Conservation (phyloP, 768 basidiomycete genomes). For the Boletus rubroflammeus region DNA sequence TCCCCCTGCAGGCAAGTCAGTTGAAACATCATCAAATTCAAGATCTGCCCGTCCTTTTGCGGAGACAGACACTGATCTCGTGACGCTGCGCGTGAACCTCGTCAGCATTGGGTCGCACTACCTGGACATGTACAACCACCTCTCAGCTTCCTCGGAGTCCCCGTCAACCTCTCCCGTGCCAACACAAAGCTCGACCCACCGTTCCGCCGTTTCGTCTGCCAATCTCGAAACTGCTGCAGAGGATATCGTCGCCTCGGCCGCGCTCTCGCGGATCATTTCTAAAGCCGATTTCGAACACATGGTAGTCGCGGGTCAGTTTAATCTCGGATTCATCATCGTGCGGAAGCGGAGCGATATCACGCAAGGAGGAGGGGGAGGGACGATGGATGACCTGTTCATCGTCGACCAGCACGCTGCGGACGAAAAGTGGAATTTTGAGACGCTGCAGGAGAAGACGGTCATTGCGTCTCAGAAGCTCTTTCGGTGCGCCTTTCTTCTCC, state of each 20-base stretch:
- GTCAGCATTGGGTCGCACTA: slow-evolving; percentile 20
- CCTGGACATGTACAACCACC: slow-evolving; percentile 14
- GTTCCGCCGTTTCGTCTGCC: slow-evolving; percentile 24
- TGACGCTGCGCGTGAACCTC: slow-evolving; percentile 20
- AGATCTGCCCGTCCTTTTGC: not conserved
- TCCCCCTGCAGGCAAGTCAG: slow-evolving; percentile 11
- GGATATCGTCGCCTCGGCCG: slow-evolving; percentile 53
- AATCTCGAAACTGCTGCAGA: slow-evolving; percentile 43
- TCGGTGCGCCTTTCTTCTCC: slow-evolving; percentile 45
- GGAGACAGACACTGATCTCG: slow-evolving; percentile 4
- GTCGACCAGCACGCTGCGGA: slow-evolving; percentile 97
- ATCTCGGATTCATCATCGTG: slow-evolving; percentile 89
- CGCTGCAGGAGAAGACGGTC: slow-evolving; percentile 81
- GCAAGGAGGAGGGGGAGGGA: not conserved
- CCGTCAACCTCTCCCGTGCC: not conserved
- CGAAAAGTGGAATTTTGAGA: slow-evolving; percentile 99
- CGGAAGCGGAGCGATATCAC: slow-evolving; percentile 46
- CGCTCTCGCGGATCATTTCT: slow-evolving; percentile 78
- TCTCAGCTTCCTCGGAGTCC: not conserved
- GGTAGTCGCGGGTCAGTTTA: slow-evolving; percentile 92
- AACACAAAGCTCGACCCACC: slow-evolving; percentile 12
- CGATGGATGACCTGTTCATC: slow-evolving; percentile 89
- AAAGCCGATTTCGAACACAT: slow-evolving; percentile 84
- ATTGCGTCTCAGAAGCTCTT: slow-evolving; percentile 86
- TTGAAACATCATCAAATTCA: not conserved